Conservation (phyloP, 148 eudicot species). For the Chenopodium formosanum region DNA sequence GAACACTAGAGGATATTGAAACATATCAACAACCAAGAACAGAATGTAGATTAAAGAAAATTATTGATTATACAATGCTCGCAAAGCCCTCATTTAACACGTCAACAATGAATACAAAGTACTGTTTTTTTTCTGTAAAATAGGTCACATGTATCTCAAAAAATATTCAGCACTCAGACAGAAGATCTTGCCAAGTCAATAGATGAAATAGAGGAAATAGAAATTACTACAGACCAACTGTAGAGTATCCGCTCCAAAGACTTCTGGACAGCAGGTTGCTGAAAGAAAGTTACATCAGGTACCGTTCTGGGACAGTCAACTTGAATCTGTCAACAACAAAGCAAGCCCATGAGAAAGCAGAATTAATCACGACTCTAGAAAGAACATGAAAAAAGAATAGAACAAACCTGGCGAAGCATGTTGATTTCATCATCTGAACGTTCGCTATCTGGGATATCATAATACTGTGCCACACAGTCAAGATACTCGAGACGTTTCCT, state of each 20-base stretch:
- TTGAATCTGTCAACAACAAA: conserved; percentile 52
- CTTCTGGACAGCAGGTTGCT: conserved; percentile 81
- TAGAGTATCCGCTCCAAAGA: conserved; percentile 95
- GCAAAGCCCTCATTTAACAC: neutral
- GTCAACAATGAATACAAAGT: neutral
- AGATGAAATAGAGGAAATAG: neutral
- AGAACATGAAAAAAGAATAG: conserved; percentile 3
- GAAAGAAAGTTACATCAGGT: conserved; percentile 91
- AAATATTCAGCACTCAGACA: neutral
- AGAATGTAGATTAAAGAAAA: neutral
- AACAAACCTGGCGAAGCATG: conserved; percentile 95
- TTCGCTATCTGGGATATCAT: conserved; percentile 80
- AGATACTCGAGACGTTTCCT: conserved; percentile 94
- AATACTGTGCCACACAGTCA: conserved; percentile 85
- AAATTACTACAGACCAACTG: conserved; percentile 60
- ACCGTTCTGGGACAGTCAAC: conserved; percentile 99
- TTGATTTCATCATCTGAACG: conserved; percentile 96
- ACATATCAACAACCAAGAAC: neutral
- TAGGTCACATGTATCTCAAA: neutral
- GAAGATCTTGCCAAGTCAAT: neutral
- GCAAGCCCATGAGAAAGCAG: conserved; percentile 12
- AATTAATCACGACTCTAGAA: neutral
- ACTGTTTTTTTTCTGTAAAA: neutral
- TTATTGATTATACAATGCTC: neutral
- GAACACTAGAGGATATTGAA: neutral